Percentiles rank a stretch among this genome's conserved stretches.
phyloP scores from a whole-genome alignment of 768 basidiomycete genomes.

The Amanita phalloides region DNA sequence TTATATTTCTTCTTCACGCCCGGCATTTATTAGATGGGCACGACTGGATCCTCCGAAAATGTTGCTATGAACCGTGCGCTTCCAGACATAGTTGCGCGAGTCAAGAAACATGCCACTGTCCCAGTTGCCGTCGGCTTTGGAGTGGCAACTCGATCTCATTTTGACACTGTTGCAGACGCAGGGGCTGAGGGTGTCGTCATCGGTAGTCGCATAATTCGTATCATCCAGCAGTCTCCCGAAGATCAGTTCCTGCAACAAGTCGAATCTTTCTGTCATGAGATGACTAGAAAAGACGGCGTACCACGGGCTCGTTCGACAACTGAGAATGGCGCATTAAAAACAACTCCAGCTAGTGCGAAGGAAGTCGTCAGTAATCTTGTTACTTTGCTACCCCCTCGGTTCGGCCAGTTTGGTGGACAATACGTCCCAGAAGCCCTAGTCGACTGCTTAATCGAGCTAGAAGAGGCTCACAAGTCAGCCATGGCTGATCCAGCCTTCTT shows the following conservation, averaged over 20 bases:
- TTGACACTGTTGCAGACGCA: slow-evolving; percentile 71
- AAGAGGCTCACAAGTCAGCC: slow-evolving; percentile 83
- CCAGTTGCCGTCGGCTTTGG: slow-evolving; percentile 97
- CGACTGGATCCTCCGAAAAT: slow-evolving; percentile 81
- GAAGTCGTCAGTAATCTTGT: slow-evolving; percentile 16
- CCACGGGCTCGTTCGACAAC: slow-evolving; percentile 21
- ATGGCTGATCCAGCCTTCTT: slow-evolving; percentile 83
- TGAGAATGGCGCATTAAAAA: slow-evolving; percentile 9
- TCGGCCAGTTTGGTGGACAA: slow-evolving; percentile 94
- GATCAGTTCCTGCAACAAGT: slow-evolving; percentile 43
- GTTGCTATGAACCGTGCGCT: slow-evolving; percentile 65
- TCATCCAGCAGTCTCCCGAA: slow-evolving; percentile 59
- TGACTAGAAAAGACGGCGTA: slow-evolving; percentile 39
- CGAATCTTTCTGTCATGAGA: slow-evolving; percentile 63
- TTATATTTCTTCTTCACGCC: slow-evolving; percentile 5
- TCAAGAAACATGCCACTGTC: slow-evolving; percentile 66
- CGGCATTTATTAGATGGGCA: slow-evolving; percentile 65
- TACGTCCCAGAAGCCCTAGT: slow-evolving; percentile 97
- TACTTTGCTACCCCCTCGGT: slow-evolving; percentile 62
- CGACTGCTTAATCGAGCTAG: slow-evolving; percentile 83
- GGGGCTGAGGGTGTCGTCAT: slow-evolving; percentile 96
- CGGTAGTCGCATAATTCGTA: slow-evolving; percentile 73
- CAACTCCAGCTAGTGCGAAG: slow-evolving; percentile 10
- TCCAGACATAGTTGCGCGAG: slow-evolving; percentile 74
- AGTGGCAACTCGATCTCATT: slow-evolving; percentile 83